Evolutionary conservation across 768 basidiomycete species (phyloP).

Genomic region (Podaxis pistillaris): DNA sequence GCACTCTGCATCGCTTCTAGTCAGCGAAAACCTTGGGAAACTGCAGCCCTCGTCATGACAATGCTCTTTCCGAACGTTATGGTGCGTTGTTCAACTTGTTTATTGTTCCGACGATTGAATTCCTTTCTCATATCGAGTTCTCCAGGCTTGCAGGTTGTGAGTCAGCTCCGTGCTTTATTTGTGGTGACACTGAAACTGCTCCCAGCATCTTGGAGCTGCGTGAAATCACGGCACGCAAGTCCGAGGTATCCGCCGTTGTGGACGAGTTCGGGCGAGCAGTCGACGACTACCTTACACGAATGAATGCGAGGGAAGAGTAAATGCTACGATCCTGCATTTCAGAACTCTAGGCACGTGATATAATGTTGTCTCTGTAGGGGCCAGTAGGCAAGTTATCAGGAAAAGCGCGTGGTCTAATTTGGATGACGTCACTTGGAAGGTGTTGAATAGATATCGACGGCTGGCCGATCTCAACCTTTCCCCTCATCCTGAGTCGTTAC

Average conservation of each 20-base stretch:
- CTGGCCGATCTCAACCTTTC: neutral
- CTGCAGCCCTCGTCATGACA: neutral
- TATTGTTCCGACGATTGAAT: neutral
- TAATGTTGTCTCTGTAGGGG: no score
- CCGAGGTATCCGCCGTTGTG: neutral
- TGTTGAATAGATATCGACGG: neutral
- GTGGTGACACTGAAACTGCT: neutral
- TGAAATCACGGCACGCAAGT: neutral
- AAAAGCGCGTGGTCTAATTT: neutral
- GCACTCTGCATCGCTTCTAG: neutral
- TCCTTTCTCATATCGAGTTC: neutral
- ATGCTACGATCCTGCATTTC: no score
- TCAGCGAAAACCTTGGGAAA: neutral
- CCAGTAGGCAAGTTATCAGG: neutral
- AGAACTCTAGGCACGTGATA: no score
- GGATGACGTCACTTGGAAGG: neutral
- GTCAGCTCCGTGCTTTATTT: neutral
- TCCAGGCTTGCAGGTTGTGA: neutral
- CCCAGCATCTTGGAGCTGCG: neutral
- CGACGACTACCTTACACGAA: neutral
- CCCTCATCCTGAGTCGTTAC: slow-evolving; percentile 1
- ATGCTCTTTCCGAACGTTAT: neutral
- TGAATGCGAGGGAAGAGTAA: neutral
- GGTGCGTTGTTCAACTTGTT: neutral
- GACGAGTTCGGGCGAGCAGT: neutral